Percentiles rank a stretch among this genome's conserved stretches.
These are phyloP conservation scores for Leccinum uliginosum DNA, from an alignment of 768 basidiomycete species.

Conservation along the genomic window DNA sequence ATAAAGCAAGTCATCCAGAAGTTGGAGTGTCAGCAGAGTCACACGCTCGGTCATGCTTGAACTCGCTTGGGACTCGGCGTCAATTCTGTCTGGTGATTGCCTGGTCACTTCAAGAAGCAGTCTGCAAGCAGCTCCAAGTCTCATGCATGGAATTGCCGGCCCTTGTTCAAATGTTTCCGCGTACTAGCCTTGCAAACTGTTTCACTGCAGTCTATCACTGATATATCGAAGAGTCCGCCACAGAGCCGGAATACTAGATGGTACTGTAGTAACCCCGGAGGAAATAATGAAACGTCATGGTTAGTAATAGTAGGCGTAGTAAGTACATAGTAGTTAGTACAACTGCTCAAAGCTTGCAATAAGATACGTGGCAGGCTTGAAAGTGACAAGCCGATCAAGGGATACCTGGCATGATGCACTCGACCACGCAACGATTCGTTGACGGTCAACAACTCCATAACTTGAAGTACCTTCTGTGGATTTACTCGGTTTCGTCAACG, in stretches of 20 bases:
- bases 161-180: neutral
- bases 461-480: too few relatives aligned
- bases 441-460: too few relatives aligned
- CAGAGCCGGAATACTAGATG: neutral
- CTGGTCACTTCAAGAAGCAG: neutral
- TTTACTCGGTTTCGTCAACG: too few relatives aligned
- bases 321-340: too few relatives aligned
- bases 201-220: neutral
- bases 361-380: too few relatives aligned
- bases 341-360: too few relatives aligned
- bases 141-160: too few relatives aligned
- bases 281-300: neutral
- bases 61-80: too few relatives aligned
- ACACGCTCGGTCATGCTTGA: neutral
- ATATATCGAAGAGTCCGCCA: neutral
- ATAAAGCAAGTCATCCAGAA: neutral
- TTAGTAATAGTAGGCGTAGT: neutral
- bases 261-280: neutral
- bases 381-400: too few relatives aligned
- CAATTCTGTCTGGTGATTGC: neutral
- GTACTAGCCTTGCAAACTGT: neutral
- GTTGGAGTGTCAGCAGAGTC: neutral
- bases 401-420: too few relatives aligned
- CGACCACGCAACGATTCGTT: too few relatives aligned
- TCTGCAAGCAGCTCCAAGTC: too few relatives aligned